A percentile compares a stretch with the other conserved stretches of the same genome.
Conservation (phyloP, 2,329 filamentous ascomycete species). For the Helicocarpus griseus region DNA sequence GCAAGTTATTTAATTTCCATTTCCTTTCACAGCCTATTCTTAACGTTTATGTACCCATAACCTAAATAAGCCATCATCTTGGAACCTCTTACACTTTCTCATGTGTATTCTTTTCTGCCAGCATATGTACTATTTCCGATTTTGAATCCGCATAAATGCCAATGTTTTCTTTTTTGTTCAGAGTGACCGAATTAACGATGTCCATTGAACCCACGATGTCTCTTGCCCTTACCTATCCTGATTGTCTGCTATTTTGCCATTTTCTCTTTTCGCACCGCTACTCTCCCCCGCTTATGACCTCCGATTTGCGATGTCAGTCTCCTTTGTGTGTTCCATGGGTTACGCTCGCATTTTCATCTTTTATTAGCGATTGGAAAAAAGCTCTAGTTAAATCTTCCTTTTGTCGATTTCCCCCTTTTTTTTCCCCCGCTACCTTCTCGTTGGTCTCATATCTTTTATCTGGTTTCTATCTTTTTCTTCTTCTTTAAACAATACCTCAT, state of each 20-base stretch:
- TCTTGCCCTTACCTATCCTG: not conserved
- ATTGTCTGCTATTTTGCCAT: too few relatives aligned
- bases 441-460: too few relatives aligned
- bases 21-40: not conserved
- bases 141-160: not conserved
- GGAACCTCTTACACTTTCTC: slow-evolving; percentile 4
- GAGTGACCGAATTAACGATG: not conserved
- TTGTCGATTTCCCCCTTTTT: too few relatives aligned
- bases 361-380: not conserved
- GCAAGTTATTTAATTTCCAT: not conserved
- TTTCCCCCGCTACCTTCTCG: too few relatives aligned
- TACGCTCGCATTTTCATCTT: slow-evolving; percentile 24
- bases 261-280: not conserved
- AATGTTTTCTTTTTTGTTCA: not conserved
- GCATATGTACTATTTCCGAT: not conserved
- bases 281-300: not conserved
- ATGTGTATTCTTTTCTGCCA: slow-evolving; percentile 1
- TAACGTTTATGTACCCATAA: not conserved
- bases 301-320: slow-evolving; percentile 17
- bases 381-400: too few relatives aligned
- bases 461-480: too few relatives aligned
- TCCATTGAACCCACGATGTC: not conserved
- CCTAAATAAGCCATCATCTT: not conserved
- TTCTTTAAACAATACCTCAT: too few relatives aligned
- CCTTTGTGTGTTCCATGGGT: slow-evolving; percentile 18